phyloP scores from a whole-genome alignment of 2,329 filamentous ascomycete genomes.

The Clonostachys rosea region DNA sequence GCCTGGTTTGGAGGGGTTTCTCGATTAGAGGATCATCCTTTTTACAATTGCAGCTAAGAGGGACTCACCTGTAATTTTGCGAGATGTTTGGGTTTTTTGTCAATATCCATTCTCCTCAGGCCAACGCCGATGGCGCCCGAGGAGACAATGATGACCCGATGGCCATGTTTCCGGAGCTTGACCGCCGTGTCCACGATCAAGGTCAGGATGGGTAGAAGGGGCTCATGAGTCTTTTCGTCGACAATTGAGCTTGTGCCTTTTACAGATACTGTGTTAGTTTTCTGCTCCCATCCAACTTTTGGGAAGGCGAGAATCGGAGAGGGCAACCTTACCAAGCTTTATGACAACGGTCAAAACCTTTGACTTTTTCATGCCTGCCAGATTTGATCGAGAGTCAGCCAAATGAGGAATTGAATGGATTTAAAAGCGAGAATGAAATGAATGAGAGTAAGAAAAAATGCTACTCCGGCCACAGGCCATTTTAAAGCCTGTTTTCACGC shows the following conservation, averaged over 20 bases:
- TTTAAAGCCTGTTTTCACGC: not conserved
- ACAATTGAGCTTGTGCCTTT: slow-evolving; percentile 98
- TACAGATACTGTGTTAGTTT: slow-evolving; percentile 1
- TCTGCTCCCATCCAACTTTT: not conserved
- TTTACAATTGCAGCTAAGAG: not conserved
- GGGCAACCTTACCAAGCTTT: slow-evolving; percentile 65
- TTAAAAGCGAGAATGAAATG: not conserved
- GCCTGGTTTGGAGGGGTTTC: slow-evolving; percentile 43
- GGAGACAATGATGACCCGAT: slow-evolving; percentile 92
- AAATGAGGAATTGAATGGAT: slow-evolving; percentile 2
- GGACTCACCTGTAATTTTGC: slow-evolving; percentile 70
- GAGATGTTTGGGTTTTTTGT: slow-evolving; percentile 83
- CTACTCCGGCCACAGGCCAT: not conserved
- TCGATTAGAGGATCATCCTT: slow-evolving; percentile 1
- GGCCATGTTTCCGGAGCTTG: slow-evolving; percentile 81
- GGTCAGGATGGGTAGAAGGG: slow-evolving; percentile 83
- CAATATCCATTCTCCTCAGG: slow-evolving; percentile 82
- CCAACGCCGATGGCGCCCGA: slow-evolving; percentile 96
- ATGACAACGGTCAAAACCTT: slow-evolving; percentile 53
- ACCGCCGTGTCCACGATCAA: slow-evolving; percentile 93
- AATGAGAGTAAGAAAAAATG: not conserved
- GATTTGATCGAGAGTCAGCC: slow-evolving; percentile 6
- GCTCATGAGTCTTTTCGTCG: slow-evolving; percentile 91
- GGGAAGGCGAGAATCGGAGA: not conserved
- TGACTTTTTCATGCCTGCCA: slow-evolving; percentile 57